These are phyloP conservation scores for Amaranthus tricolor DNA, from an alignment of 179 eudicot species.

Conservation along the genomic window DNA sequence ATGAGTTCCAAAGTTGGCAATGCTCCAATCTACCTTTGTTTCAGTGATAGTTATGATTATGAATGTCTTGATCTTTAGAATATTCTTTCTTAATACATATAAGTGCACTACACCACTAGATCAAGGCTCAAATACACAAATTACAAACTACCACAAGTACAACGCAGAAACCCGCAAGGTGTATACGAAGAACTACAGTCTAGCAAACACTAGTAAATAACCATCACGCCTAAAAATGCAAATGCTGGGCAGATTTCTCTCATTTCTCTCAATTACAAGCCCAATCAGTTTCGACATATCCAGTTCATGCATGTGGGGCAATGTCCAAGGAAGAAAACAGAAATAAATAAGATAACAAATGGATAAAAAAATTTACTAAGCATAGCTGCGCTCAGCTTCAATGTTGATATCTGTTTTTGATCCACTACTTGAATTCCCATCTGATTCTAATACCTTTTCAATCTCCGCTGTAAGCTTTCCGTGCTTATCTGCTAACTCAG, in stretches of 20 bases:
- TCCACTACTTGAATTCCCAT: conserved; percentile 29
- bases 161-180: too few species aligned
- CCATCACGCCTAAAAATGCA: background rate
- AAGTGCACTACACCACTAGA: too few species aligned
- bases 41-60: too few species aligned
- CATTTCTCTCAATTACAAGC: conserved; percentile 19
- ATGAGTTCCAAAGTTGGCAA: too few species aligned
- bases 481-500: conserved; percentile 51
- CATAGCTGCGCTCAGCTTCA: conserved; percentile 32
- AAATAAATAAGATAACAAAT: conserved; percentile 3
- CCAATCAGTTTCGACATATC: conserved; percentile 1
- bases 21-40: too few species aligned
- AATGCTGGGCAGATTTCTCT: background rate
- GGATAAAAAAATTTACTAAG: conserved; percentile 23
- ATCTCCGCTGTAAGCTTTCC: conserved; percentile 54
- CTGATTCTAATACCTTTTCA: conserved; percentile 34
- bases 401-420: conserved; percentile 33
- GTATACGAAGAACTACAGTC: too few species aligned
- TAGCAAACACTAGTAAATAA: background rate
- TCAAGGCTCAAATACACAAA: too few species aligned
- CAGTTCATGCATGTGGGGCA: background rate
- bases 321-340: background rate
- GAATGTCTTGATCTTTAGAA: too few species aligned
- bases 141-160: too few species aligned
- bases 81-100: too few species aligned